Evolutionary conservation across 75 land plant genomes (phyloP).

Genomic region (Sequoiadendron giganteum): DNA sequence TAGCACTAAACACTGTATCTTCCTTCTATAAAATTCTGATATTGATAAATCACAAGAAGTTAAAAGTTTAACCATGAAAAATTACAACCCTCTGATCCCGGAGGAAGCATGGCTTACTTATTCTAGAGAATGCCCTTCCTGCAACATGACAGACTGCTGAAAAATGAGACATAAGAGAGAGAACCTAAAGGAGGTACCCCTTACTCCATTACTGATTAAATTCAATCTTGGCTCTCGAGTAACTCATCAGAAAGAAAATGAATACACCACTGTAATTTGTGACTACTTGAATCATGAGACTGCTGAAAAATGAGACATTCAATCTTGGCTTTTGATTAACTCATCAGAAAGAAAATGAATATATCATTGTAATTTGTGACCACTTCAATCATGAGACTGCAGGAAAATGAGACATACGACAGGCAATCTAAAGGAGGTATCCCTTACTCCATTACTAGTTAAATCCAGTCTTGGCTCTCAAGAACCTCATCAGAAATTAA

Average conservation of each 20-base stretch:
- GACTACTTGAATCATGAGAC: not conserved
- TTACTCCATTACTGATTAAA: not conserved
- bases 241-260: not conserved
- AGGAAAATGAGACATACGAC: not conserved
- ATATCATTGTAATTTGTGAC: not conserved
- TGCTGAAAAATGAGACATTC: not conserved
- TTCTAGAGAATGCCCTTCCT: not conserved
- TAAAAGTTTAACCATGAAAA: not conserved
- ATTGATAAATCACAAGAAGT: too few relatives aligned
- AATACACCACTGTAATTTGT: not conserved
- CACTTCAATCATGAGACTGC: not conserved
- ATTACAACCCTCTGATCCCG: not conserved
- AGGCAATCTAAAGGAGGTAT: not conserved
- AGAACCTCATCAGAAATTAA: too few relatives aligned
- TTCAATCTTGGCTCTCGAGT: not conserved
- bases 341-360: not conserved
- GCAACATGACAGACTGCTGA: not conserved
- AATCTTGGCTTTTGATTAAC: too few relatives aligned
- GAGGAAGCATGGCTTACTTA: not conserved
- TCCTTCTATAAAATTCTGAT: not conserved
- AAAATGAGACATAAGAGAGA: not conserved
- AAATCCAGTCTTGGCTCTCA: not conserved
- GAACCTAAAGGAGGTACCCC: not conserved
- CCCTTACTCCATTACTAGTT: not conserved
- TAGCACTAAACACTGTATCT: not conserved